Base-by-base conservation (phyloP, 2,329 filamentous ascomycete species). In the Claviceps sorghi region DNA sequence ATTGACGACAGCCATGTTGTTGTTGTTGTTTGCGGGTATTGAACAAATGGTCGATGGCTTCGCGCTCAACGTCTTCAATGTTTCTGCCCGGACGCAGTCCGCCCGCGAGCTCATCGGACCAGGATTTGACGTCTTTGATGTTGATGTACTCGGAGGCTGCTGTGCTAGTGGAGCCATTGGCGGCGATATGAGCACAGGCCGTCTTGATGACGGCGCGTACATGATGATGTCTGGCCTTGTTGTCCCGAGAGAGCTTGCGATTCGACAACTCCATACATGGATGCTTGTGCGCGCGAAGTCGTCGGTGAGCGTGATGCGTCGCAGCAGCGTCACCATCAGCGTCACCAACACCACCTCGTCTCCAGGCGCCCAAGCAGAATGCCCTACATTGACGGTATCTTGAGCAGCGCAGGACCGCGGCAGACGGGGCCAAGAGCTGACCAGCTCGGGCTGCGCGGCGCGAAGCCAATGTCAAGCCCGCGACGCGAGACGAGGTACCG, bases 351-450 rank as follows among this genome's bases (percentile, higher is more conserved):
- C 69, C 57, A 45, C 68, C 68, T 32, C 66, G 68, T 8, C 70
- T 67, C 71, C 75, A 78, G 19, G 69, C 57, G 50, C 68, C 71
- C 54, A 79, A 71, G 54, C 75, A 72, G 55, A 78, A 76, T 38
- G 60, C 60, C 38, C 78, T 72, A 58, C 44, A 54, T 51, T 64
- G 62, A 17, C 56, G 51, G 10, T 56, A 41, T 45, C 48, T 48
- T 13, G 53, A 48, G 51, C 50, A 36, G 45, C 51, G 29, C 6
- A 51, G 44, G 17, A 45, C 54, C 4, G 52, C 41, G 13, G 48
- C 11, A 21, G 48, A 52, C 15, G 41, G 34, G 30, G 19, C 40
- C n/a, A 49, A 19, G 22, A 53, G 47, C 36, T 43, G 52, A 29
- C 19, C 45, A 22, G 32, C 44, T 41, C 42, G 43, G 34, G 52